phyloP scores from a whole-genome alignment of 495 filamentous ascomycete genomes.

The Cladorrhinum samala region DNA sequence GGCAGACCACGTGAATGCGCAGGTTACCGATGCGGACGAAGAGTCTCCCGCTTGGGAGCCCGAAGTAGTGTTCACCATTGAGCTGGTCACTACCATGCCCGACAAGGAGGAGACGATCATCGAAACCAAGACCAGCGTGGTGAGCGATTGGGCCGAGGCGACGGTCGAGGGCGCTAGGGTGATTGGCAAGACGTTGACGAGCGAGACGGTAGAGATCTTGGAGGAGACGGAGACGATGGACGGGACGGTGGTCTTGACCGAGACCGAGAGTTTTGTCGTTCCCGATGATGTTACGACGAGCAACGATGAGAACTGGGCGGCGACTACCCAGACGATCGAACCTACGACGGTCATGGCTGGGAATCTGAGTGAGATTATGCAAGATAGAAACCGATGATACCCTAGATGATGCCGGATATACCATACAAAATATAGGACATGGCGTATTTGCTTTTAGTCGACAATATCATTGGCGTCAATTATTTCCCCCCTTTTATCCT shows the following conservation, averaged over 20 bases:
- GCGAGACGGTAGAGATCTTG: slow-evolving; percentile 4
- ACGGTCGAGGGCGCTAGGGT: neutral
- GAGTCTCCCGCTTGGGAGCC: slow-evolving; percentile 8
- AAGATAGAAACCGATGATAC: neutral
- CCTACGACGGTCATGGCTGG: neutral
- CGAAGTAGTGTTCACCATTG: slow-evolving; percentile 5
- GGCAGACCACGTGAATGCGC: neutral
- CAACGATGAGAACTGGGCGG: neutral
- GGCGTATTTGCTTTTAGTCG: neutral
- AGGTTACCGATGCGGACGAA: slow-evolving; percentile 3
- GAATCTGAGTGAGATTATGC: neutral
- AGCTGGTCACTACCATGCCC: slow-evolving; percentile 6
- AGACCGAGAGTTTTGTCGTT: neutral
- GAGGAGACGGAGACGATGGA: neutral
- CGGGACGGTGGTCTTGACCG: neutral
- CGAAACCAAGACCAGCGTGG: neutral
- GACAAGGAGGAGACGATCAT: slow-evolving; percentile 5
- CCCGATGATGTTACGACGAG: slow-evolving; percentile 8
- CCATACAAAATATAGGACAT: neutral
- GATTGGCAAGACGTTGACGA: neutral
- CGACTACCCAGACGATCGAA: neutral
- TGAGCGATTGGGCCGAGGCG: neutral
- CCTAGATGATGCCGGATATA: no score
- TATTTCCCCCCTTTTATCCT: no score
- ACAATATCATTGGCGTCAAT: neutral